phyloP scores from a whole-genome alignment of 2,329 filamentous ascomycete genomes.

The Penicillium sp. region DNA sequence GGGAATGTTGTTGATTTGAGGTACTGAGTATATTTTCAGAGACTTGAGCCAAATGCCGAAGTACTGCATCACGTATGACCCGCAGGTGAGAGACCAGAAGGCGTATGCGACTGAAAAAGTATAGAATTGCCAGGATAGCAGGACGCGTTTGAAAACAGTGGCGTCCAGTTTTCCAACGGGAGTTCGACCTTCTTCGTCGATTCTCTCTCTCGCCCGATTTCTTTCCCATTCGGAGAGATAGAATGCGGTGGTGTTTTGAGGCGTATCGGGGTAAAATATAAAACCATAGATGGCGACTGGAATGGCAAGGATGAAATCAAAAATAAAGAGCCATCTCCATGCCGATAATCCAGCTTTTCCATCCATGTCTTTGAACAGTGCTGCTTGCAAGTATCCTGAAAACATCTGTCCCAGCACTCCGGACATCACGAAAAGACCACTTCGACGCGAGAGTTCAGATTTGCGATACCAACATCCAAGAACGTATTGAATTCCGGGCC shows the following conservation, averaged over 20 bases:
- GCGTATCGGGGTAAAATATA: not conserved
- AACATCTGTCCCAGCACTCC: not conserved
- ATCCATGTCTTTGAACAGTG: not conserved
- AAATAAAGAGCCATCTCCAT: not conserved
- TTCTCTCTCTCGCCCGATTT: not conserved
- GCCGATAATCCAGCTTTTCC: not conserved
- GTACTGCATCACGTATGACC: not conserved
- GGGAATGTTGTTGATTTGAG: not conserved
- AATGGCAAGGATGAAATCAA: not conserved
- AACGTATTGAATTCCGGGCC: not conserved
- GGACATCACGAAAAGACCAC: not conserved
- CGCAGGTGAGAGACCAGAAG: not conserved
- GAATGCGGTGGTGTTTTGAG: not conserved
- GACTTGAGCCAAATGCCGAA: not conserved
- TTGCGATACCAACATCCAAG: not conserved
- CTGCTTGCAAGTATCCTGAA: not conserved
- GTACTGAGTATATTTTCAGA: not conserved
- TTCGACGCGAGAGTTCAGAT: not conserved
- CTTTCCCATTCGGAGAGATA: not conserved
- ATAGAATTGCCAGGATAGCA: not conserved
- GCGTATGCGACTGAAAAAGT: not conserved
- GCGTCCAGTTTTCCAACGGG: not conserved
- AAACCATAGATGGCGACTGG: not conserved
- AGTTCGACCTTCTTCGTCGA: not conserved
- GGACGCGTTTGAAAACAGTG: not conserved